These are phyloP conservation scores for Bromus sterilis DNA, from an alignment of 176 grass and related monocot species.

Conservation along the genomic window DNA sequence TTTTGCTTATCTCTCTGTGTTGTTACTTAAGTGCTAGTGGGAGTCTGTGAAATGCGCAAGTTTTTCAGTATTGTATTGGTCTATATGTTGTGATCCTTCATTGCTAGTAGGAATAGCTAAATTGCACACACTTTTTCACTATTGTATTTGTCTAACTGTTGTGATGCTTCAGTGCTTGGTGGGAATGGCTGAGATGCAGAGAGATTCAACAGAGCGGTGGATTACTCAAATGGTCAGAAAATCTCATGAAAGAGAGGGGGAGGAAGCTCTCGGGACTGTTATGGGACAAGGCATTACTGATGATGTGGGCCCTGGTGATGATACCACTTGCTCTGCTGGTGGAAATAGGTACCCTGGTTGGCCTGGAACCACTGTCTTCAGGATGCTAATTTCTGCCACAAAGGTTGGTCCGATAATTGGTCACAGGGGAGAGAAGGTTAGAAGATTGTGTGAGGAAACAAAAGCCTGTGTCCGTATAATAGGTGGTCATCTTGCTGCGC, in stretches of 20 bases:
- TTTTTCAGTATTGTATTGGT: neutral
- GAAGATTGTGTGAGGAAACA: constrained; percentile 33
- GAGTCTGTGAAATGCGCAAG: neutral
- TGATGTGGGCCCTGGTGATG: neutral
- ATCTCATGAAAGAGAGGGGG: neutral
- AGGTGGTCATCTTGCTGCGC: constrained; percentile 22
- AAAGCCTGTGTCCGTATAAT: constrained; percentile 33
- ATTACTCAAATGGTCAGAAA: neutral
- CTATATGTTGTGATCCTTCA: constrained; percentile 16
- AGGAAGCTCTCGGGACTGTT: neutral
- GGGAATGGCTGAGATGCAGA: constrained; percentile 11
- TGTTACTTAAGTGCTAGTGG: constrained; percentile 7
- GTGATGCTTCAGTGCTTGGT: constrained; percentile 22
- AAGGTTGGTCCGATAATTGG: constrained; percentile 23
- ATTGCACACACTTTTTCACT: neutral
- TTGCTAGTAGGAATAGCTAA: constrained; percentile 5
- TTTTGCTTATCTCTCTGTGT: neutral
- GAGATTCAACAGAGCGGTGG: neutral
- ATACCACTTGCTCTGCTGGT: constrained; percentile 1
- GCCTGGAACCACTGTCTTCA: constrained; percentile 40
- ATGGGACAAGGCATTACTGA: neutral
- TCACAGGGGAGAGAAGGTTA: constrained; percentile 35
- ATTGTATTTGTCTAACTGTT: neutral
- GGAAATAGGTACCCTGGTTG: constrained; percentile 39
- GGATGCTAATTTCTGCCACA: constrained; percentile 35